A percentile compares a stretch with the other conserved stretches of the same genome.
phyloP scores from a whole-genome alignment of 1,284 basidiomycete species.

The Sporisorium sorghi region DNA sequence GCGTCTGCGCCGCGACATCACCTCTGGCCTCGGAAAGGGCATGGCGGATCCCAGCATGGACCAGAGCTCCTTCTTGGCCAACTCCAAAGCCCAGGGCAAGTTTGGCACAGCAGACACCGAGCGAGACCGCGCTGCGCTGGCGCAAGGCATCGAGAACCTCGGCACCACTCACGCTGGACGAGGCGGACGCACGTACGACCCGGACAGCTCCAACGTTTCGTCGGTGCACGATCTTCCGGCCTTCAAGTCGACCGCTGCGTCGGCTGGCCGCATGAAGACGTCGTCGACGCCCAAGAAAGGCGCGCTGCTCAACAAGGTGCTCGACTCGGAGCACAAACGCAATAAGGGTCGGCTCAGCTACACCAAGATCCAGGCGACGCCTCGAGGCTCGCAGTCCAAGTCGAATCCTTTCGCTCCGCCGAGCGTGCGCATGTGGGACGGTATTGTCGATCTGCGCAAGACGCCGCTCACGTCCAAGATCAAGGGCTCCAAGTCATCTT shows the following conservation, averaged over 20 bases:
- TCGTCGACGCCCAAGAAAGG: constrained; percentile 53
- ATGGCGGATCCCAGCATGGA: constrained; percentile 29
- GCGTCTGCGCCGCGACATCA: constrained; percentile 71
- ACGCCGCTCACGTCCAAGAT: constrained; percentile 71
- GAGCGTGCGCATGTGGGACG: constrained; percentile 74
- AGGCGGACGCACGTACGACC: constrained; percentile 21
- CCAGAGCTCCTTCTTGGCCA: constrained; percentile 25
- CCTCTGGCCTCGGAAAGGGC: constrained; percentile 33
- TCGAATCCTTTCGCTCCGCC: constrained; percentile 62
- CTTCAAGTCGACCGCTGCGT: constrained; percentile 22
- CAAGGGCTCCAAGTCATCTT: constrained; percentile 38
- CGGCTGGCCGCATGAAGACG: constrained; percentile 39
- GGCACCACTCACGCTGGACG: constrained; percentile 17
- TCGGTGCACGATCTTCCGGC: constrained; percentile 39
- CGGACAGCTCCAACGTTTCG: constrained; percentile 39
- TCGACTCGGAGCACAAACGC: constrained; percentile 56
- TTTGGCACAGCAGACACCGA: constrained; percentile 20
- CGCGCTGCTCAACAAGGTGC: constrained; percentile 53
- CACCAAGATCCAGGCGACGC: constrained; percentile 54
- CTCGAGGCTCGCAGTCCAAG: constrained; percentile 42
- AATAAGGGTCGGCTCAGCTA: constrained; percentile 46
- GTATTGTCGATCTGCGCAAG: constrained; percentile 79
- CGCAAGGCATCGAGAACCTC: constrained; percentile 39
- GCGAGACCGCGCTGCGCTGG: constrained; percentile 39
- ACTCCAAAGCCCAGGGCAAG: constrained; percentile 11